These are phyloP conservation scores for Isabelozyma gotoi DNA, from an alignment of 805 yeast genomes.

Conservation along the genomic window DNA sequence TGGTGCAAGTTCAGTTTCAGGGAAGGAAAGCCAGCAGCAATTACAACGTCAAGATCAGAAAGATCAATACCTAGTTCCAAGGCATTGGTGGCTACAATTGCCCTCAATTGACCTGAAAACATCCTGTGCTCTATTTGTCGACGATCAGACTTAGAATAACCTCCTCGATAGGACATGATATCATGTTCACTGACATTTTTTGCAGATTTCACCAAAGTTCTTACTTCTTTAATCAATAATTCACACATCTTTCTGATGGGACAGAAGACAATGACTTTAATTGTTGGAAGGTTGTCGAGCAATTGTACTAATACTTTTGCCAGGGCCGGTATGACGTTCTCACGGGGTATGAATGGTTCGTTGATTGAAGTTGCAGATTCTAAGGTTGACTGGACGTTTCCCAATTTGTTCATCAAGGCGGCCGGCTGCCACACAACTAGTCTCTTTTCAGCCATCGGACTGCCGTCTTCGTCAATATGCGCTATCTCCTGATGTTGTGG, in stretches of 20 bases:
- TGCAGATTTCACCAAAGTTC: constrained; percentile 36
- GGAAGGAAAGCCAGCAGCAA: constrained; percentile 90
- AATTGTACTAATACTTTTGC: constrained; percentile 72
- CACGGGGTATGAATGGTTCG: constrained; percentile 42
- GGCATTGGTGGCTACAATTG: constrained; percentile 93
- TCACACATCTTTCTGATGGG: constrained; percentile 86
- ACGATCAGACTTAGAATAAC: constrained; percentile 84
- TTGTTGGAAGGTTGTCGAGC: constrained; percentile 49
- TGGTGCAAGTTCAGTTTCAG: constrained; percentile 88
- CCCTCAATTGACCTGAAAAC: constrained; percentile 83
- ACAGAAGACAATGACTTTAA: constrained; percentile 88
- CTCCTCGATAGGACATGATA: constrained; percentile 93
- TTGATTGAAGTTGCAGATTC: background rate
- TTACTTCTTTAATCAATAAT: constrained; percentile 77
- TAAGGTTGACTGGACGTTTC: constrained; percentile 26
- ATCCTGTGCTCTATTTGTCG: constrained; percentile 84
- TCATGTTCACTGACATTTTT: constrained; percentile 42
- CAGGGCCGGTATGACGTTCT: constrained; percentile 70
- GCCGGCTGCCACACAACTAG: constrained; percentile 88
- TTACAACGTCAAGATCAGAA: constrained; percentile 87
- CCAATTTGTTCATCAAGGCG: constrained; percentile 52
- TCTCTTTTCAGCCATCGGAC: constrained; percentile 79
- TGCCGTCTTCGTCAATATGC: constrained; percentile 77
- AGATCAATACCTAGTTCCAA: constrained; percentile 94
- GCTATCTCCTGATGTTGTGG: constrained; percentile 41